phyloP scores from a whole-genome alignment of 2,329 filamentous ascomycete genomes.

The Fusarium metavorans region DNA sequence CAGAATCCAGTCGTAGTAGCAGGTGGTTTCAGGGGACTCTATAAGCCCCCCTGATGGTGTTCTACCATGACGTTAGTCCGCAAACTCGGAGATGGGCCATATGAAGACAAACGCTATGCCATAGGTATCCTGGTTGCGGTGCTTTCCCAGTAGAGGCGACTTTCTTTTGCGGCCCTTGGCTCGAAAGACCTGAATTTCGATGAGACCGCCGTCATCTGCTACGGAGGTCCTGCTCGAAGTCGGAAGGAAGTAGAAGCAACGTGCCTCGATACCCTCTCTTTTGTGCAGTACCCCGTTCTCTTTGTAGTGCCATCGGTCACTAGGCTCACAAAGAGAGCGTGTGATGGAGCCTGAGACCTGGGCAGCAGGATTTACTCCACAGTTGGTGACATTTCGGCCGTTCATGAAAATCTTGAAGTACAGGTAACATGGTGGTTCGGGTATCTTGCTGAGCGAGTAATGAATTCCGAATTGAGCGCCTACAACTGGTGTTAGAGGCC shows the following conservation, averaged over 20 bases:
- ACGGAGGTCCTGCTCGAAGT: slow-evolving; percentile 51
- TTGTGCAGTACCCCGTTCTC: slow-evolving; percentile 50
- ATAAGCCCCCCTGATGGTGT: slow-evolving; percentile 66
- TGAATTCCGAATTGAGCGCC: slow-evolving; percentile 66
- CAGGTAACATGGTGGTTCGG: slow-evolving; percentile 54
- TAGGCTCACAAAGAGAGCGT: slow-evolving; percentile 63
- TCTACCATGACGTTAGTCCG: slow-evolving; percentile 48
- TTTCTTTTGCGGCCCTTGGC: slow-evolving; percentile 60
- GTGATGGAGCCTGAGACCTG: slow-evolving; percentile 55
- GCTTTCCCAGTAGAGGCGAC: slow-evolving; percentile 56
- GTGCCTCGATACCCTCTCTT: slow-evolving; percentile 58
- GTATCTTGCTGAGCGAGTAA: slow-evolving; percentile 57
- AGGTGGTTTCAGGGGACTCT: slow-evolving; percentile 62
- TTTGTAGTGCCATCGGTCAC: slow-evolving; percentile 54
- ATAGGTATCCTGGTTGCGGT: slow-evolving; percentile 61
- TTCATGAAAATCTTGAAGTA: slow-evolving; percentile 70
- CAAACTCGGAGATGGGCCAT: not conserved
- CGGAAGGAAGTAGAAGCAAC: slow-evolving; percentile 64
- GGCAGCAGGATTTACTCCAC: slow-evolving; percentile 59
- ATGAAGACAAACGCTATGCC: slow-evolving; percentile 63
- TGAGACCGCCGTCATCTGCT: slow-evolving; percentile 66
- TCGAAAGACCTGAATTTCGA: slow-evolving; percentile 66
- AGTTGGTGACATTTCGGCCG: slow-evolving; percentile 63
- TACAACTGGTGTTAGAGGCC: slow-evolving; percentile 41
- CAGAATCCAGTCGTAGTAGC: slow-evolving; percentile 65